These are phyloP conservation scores for Zasmidium angulare DNA, from an alignment of 2,329 filamentous ascomycete genomes.

Conservation along the genomic window DNA sequence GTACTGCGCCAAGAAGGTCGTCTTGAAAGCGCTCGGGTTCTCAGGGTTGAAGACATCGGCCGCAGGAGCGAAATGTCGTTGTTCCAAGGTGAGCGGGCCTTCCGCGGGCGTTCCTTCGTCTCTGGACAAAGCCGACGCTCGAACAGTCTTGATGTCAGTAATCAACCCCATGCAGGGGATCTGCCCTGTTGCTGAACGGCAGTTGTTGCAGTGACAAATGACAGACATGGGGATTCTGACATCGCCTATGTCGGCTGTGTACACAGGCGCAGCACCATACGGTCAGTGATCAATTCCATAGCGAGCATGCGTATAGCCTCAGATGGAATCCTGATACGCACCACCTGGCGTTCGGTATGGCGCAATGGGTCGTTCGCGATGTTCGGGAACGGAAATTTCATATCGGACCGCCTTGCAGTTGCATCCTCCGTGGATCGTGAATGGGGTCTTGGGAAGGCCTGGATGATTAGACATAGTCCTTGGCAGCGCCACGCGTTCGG, in stretches of 20 bases:
- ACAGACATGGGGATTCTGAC: conserved; percentile 7
- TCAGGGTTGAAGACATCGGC: conserved; percentile 4
- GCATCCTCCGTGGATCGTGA: conserved; percentile 13
- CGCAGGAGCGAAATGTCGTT: background rate
- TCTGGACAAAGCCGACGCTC: background rate
- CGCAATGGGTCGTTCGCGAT: conserved; percentile 1
- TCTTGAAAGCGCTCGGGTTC: background rate
- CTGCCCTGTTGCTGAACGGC: conserved; percentile 4
- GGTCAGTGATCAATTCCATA: background rate
- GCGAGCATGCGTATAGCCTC: background rate
- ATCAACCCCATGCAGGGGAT: conserved; percentile 5
- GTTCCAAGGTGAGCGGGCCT: background rate
- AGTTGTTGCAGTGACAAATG: conserved; percentile 14
- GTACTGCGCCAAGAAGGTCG: conserved; percentile 5
- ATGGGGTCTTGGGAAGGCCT: background rate
- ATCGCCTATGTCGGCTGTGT: conserved; percentile 5
- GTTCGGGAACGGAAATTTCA: conserved; percentile 6
- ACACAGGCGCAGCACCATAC: background rate
- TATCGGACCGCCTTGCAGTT: conserved; percentile 17
- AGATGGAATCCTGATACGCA: background rate
- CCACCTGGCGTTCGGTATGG: conserved; percentile 8
- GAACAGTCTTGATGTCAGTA: conserved; percentile 2
- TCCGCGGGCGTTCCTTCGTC: background rate
- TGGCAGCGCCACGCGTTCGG: background rate
- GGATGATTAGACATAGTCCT: conserved; percentile 1